Conservation (phyloP, 768 basidiomycete genomes). For the Lactifluus echinatus region DNA sequence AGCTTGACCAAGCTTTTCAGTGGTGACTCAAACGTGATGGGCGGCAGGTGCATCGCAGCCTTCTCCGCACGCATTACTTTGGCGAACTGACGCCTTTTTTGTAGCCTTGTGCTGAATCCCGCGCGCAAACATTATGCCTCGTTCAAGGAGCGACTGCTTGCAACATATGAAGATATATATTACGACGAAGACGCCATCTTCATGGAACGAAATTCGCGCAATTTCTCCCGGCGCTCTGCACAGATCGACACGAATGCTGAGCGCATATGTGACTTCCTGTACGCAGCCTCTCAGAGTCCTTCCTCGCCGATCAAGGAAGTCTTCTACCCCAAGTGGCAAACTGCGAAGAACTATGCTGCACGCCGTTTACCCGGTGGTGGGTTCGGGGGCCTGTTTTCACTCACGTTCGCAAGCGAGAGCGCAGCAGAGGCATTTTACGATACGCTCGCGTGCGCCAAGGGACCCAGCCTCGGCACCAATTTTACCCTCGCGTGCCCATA, state of each 20-base stretch:
- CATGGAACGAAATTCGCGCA: constrained; percentile 97
- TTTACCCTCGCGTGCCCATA: constrained; percentile 94
- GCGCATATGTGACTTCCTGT: constrained; percentile 71
- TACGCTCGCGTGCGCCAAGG: constrained; percentile 73
- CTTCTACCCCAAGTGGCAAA: constrained; percentile 82
- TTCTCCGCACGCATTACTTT: not conserved
- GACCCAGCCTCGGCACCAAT: constrained; percentile 89
- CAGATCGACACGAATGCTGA: constrained; percentile 78
- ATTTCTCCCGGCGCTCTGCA: constrained; percentile 69
- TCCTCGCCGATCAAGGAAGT: constrained; percentile 54
- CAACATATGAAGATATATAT: constrained; percentile 74
- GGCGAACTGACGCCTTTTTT: not conserved
- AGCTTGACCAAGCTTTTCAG: constrained; percentile 94
- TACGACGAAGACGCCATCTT: constrained; percentile 89
- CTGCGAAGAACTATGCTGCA: constrained; percentile 58
- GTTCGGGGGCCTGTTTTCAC: constrained; percentile 81
- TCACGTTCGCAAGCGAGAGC: constrained; percentile 64
- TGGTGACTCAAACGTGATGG: constrained; percentile 94
- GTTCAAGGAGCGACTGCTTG: constrained; percentile 52
- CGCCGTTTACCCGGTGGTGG: constrained; percentile 40
- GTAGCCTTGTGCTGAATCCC: constrained; percentile 84
- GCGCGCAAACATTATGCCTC: constrained; percentile 53
- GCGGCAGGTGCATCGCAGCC: constrained; percentile 64
- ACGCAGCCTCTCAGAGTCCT: constrained; percentile 40
- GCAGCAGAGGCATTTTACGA: constrained; percentile 83